Conservation (phyloP, 2,329 filamentous ascomycete species). For the Dissoconium aciculare region DNA sequence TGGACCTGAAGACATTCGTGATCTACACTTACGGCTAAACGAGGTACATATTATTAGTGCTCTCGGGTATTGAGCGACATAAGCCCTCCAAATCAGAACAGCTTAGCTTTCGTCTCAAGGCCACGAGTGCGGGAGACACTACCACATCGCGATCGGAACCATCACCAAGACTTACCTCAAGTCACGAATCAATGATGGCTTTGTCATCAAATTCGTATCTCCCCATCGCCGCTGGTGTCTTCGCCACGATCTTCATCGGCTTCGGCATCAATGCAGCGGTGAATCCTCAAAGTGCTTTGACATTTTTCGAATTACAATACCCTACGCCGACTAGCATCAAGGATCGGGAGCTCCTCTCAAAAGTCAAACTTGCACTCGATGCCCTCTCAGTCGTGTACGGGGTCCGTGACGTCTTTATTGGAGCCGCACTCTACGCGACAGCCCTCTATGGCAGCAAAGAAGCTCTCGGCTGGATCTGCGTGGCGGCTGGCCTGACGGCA, state of each 20-base stretch:
- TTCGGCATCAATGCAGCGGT: constrained; percentile 31
- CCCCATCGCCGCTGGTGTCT: constrained; percentile 6
- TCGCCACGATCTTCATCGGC: constrained; percentile 20
- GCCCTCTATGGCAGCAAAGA: constrained; percentile 27
- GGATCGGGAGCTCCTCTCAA: constrained; percentile 11
- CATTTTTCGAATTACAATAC: constrained; percentile 25
- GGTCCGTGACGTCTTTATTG: constrained; percentile 37
- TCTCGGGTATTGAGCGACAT: no score
- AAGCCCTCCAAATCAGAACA: no score
- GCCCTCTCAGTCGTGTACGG: constrained; percentile 35
- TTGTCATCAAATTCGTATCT: constrained; percentile 4
- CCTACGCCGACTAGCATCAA: no score
- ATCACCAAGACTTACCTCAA: no score
- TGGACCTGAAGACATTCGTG: no score
- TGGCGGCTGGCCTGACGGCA: constrained; percentile 30
- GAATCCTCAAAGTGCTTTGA: constrained; percentile 22
- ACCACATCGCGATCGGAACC: no score
- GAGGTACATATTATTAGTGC: no score
- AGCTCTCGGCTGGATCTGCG: constrained; percentile 30
- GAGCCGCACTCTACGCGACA: constrained; percentile 25
- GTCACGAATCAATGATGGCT: no score
- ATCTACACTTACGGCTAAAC: no score
- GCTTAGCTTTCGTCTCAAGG: no score
- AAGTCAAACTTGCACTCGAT: constrained; percentile 28
- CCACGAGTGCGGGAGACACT: no score